phyloP scores from a whole-genome alignment of 2,329 filamentous ascomycete genomes.

The Septoria linicola region DNA sequence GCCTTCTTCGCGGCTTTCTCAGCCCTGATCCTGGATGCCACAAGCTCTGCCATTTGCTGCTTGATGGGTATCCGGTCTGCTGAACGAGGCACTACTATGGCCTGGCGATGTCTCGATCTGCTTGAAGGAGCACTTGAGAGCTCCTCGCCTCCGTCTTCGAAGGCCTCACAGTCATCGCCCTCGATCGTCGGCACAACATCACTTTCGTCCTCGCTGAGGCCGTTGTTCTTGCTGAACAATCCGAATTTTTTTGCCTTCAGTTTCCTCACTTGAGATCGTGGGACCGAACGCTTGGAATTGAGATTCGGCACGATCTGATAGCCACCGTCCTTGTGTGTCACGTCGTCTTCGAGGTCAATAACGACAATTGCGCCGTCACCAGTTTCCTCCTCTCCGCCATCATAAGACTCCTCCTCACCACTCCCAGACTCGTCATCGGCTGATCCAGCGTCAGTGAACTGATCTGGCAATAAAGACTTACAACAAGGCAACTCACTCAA shows the following conservation, averaged over 20 bases:
- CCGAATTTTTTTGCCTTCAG: conserved; percentile 23
- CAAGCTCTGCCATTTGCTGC: conserved; percentile 6
- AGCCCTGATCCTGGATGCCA: conserved; percentile 5
- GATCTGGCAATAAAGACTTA: no score
- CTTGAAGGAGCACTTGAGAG: neutral
- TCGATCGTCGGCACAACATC: neutral
- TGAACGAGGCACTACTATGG: neutral
- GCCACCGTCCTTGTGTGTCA: neutral
- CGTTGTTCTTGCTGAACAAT: conserved; percentile 2
- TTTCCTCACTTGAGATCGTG: conserved; percentile 12
- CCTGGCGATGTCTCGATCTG: neutral
- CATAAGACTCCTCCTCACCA: neutral
- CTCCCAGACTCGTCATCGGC: neutral
- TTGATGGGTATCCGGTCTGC: conserved; percentile 15
- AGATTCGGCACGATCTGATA: conserved; percentile 19
- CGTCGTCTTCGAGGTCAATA: neutral
- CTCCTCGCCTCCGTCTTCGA: no score
- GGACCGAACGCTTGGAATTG: conserved; percentile 21
- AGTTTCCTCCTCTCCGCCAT: neutral
- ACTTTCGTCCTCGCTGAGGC: neutral
- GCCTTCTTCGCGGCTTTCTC: conserved; percentile 13
- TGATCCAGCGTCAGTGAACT: neutral
- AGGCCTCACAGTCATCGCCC: no score
- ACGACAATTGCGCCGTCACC: neutral
- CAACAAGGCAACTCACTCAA: neutral